phyloP scores from a whole-genome alignment of 106 monocot species.

The Cymbidium sinense region DNA sequence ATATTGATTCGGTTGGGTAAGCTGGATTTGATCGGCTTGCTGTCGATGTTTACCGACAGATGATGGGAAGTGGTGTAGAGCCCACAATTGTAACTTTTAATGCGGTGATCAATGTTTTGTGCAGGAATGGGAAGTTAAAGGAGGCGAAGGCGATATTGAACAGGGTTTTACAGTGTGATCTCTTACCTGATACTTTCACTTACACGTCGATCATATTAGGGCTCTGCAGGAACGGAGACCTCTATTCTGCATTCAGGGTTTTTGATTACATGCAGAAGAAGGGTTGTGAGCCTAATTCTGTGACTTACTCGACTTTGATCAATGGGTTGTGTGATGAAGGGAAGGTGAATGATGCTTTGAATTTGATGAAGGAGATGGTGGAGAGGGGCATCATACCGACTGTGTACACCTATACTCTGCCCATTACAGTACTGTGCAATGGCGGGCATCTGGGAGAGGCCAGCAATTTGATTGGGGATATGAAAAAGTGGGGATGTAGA shows the following conservation, averaged over 20 bases:
- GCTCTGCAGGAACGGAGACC: constrained; percentile 46
- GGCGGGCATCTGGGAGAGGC: constrained; percentile 33
- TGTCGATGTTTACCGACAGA: constrained; percentile 26
- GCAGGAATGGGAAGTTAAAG: constrained; percentile 55
- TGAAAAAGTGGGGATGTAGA: constrained; percentile 42
- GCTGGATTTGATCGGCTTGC: constrained; percentile 37
- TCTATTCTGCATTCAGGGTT: constrained; percentile 39
- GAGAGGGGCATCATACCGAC: constrained; percentile 47
- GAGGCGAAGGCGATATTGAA: constrained; percentile 33
- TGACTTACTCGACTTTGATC: constrained; percentile 55
- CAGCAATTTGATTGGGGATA: constrained; percentile 39
- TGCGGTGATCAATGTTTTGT: constrained; percentile 54
- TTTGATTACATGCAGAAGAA: constrained; percentile 58
- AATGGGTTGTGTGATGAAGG: constrained; percentile 51
- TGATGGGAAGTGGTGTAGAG: constrained; percentile 21
- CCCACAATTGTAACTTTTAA: constrained; percentile 47
- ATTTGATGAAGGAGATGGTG: constrained; percentile 58
- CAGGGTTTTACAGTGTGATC: constrained; percentile 27
- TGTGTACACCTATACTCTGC: constrained; percentile 54
- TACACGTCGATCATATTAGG: constrained; percentile 79
- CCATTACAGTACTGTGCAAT: constrained; percentile 38
- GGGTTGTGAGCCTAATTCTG: constrained; percentile 57
- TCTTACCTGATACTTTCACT: constrained; percentile 62
- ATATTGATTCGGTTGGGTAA: constrained; percentile 48
- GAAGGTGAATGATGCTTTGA: constrained; percentile 53